phyloP scores from a whole-genome alignment of 2,329 filamentous ascomycete species.

The Sphaerostilbella broomeana region DNA sequence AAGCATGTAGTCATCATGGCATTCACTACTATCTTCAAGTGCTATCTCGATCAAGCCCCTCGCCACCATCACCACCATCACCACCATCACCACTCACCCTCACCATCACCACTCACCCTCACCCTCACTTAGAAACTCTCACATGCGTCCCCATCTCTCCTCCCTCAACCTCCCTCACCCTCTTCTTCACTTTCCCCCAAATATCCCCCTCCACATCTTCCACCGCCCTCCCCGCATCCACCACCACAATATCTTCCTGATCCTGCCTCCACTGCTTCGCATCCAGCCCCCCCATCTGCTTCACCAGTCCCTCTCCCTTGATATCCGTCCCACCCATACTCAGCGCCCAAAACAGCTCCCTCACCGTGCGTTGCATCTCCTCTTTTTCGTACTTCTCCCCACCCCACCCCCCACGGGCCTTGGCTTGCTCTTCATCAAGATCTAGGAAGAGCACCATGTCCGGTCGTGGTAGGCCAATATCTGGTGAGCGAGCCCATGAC shows the following conservation, averaged over 20 bases:
- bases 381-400: constrained; percentile 81
- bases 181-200: constrained; percentile 44
- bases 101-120: not conserved
- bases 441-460: constrained; percentile 86
- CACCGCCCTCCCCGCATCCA: constrained; percentile 47
- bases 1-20: no score
- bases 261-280: constrained; percentile 37
- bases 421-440: constrained; percentile 65
- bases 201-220: constrained; percentile 52
- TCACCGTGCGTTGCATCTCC: constrained; percentile 74
- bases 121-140: constrained; percentile 25
- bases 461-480: constrained; percentile 78
- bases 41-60: no score
- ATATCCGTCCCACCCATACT: constrained; percentile 39
- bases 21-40: no score
- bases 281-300: constrained; percentile 18
- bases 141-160: constrained; percentile 42
- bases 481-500: constrained; percentile 76
- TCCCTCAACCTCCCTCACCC: constrained; percentile 42
- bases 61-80: no score
- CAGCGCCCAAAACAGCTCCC: constrained; percentile 62
- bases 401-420: constrained; percentile 77
- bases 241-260: constrained; percentile 47
- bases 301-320: constrained; percentile 20
- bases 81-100: no score